Percentiles rank a stretch among this genome's conserved stretches.
phyloP scores from a whole-genome alignment of 495 filamentous ascomycete species.

The Penicillium dipodomyicola region DNA sequence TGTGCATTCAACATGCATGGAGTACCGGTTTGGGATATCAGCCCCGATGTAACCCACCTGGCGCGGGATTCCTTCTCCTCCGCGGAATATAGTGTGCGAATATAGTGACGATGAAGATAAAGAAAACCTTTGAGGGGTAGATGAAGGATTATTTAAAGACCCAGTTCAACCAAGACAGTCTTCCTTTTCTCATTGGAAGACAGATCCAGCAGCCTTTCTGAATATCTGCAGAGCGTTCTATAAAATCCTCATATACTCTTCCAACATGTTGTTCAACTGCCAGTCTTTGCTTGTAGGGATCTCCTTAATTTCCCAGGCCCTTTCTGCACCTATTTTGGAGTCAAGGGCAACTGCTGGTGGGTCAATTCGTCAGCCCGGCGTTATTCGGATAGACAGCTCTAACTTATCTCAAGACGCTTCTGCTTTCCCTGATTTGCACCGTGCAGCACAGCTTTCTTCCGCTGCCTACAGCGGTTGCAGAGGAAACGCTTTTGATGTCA shows the following conservation, averaged over 20 bases:
- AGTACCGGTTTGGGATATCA: background rate
- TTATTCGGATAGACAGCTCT: background rate
- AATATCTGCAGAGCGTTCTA: background rate
- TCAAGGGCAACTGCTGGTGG: constrained; percentile 21
- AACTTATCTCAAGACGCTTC: constrained; percentile 19
- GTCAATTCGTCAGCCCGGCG: background rate
- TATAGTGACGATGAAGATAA: background rate
- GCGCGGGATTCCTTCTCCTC: background rate
- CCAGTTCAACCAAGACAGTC: background rate
- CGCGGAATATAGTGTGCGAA: background rate
- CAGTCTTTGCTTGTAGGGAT: constrained; percentile 8
- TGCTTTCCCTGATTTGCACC: constrained; percentile 24
- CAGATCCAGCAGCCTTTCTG: background rate
- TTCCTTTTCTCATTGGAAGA: background rate
- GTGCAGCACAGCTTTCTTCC: constrained; percentile 37
- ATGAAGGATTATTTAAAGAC: constrained; percentile 3
- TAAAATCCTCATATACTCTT: background rate
- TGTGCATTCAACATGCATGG: background rate
- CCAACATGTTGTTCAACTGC: constrained; percentile 16
- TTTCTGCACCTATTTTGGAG: constrained; percentile 15
- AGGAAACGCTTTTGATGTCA: constrained; percentile 33
- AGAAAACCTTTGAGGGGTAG: background rate
- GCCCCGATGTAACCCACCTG: background rate
- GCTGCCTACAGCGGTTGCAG: constrained; percentile 34
- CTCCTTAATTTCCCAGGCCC: constrained; percentile 16